phyloP scores from a whole-genome alignment of 225 moss, liverwort and hornwort genomes.

The Pseudoscleropodium purum region DNA sequence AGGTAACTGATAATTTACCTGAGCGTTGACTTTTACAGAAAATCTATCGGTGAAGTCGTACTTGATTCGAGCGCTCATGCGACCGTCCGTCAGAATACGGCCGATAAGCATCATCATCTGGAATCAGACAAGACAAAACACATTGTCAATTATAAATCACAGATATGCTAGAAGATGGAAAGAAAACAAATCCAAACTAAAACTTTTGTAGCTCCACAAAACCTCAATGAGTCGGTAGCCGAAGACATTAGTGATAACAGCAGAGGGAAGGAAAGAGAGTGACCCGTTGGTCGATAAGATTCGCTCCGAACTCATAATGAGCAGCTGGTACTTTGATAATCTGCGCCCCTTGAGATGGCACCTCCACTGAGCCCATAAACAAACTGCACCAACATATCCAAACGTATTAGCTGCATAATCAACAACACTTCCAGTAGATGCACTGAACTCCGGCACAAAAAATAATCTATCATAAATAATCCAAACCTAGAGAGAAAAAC shows the following conservation, averaged over 20 bases:
- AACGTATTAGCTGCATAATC: background rate
- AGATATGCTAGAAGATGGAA: background rate
- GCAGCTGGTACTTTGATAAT: slow-evolving; percentile 98
- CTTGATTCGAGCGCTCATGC: slow-evolving; percentile 96
- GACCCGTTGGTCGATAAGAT: slow-evolving; percentile 87
- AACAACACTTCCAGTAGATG: background rate
- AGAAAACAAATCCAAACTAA: background rate
- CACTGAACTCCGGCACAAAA: background rate
- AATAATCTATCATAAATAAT: background rate
- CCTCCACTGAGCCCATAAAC: slow-evolving; percentile 99
- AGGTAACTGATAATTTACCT: slow-evolving; percentile 29
- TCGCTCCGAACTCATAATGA: slow-evolving; percentile 99
- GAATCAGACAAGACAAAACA: slow-evolving; percentile 1
- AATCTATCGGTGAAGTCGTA: slow-evolving; percentile 86
- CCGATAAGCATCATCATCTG: slow-evolving; percentile 98
- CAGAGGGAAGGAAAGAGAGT: background rate
- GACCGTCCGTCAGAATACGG: slow-evolving; percentile 86
- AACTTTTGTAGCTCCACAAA: background rate
- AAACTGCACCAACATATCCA: slow-evolving; percentile 40
- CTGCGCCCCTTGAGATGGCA: slow-evolving; percentile 93
- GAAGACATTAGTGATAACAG: background rate
- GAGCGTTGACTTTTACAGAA: slow-evolving; percentile 92
- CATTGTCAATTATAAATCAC: background rate
- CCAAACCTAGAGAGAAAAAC: background rate
- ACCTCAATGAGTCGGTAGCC: background rate